Conservation (phyloP, 176 grass and related monocot species). For the Paspalum vaginatum region DNA sequence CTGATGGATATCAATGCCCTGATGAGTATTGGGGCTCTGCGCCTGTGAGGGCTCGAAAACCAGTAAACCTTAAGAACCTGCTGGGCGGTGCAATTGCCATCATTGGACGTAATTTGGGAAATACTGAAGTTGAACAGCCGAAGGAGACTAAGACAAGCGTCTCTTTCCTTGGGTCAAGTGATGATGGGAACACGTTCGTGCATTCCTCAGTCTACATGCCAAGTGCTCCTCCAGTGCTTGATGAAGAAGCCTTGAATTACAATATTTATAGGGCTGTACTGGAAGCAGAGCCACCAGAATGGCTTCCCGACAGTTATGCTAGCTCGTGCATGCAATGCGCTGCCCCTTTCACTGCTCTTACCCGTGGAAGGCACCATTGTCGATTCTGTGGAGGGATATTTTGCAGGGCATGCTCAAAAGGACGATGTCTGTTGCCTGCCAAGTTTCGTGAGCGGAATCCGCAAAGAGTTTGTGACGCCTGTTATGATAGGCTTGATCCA, state of each 20-base stretch:
- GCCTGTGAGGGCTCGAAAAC: conserved; percentile 33
- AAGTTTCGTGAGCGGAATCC: conserved; percentile 74
- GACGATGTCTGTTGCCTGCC: conserved; percentile 67
- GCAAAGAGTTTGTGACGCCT: conserved; percentile 82
- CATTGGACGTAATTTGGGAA: conserved; percentile 44
- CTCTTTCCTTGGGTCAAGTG: conserved; percentile 68
- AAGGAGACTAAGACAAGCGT: conserved; percentile 52
- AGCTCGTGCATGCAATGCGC: conserved; percentile 79
- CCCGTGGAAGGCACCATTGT: conserved; percentile 81
- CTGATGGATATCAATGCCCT: conserved; percentile 40
- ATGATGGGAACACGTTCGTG: conserved; percentile 62
- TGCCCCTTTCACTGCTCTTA: conserved; percentile 70
- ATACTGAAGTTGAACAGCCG: conserved; percentile 31
- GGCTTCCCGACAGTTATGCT: conserved; percentile 78
- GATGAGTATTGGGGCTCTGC: conserved; percentile 35
- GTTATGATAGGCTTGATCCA: conserved; percentile 88
- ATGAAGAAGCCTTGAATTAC: conserved; percentile 62
- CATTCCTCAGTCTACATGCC: conserved; percentile 79
- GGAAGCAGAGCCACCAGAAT: conserved; percentile 81
- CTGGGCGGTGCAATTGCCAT: conserved; percentile 62
- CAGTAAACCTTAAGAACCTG: conserved; percentile 69
- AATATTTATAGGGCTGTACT: conserved; percentile 58
- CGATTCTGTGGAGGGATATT: conserved; percentile 89
- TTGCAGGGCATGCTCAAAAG: conserved; percentile 74
- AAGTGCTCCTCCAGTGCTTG: conserved; percentile 69